Evolutionary conservation across 306 rosid species (phyloP), one percentile per base, ranked within the genome.

Genomic region (Ormosia semicastrata): DNA sequence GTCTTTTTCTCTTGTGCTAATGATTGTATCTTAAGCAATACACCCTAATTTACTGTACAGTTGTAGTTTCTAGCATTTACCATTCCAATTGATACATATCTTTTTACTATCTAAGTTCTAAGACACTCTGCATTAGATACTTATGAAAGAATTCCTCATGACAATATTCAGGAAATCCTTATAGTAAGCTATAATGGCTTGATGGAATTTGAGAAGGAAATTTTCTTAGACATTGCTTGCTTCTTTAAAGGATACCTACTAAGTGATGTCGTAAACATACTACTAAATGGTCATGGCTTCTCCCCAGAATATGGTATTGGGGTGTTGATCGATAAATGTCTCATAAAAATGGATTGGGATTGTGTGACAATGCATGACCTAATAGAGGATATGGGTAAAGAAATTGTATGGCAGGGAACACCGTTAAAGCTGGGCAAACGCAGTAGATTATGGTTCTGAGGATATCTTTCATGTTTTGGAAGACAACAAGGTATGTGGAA

Each of bases 101-200:
- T 29, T 24, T n/a, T 59, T 29, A 29, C 12, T 50, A 50, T 13
- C 56, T 14, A 49, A 49, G 50, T 44, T 50, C 56, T 59, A 29
- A 24, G 37, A 10, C n/a, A 18, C 34, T 50, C 66, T 6, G 41
- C 75, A 17, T 66, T 65, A 52, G 75, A 64, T 39, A 3, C n/a
- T 30, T 66, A 66, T 66, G 50, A 78, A 50, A 52, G 5, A 36
- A 78, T 52, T 78, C 75, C 82, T 37, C 67, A 66, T 53, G 17
- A 78, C 17, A 66, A 56, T 37, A 39, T 73, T 39, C 78, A 15
- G 12, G 29, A 73, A 17, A 73, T 73, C 66, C 8, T 73, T 10
- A 73, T 14, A 53, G 41, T 66, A 43, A 78, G 75, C 5, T 78
- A 66, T 66, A 75, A 66, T 52, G 24, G 57, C 7, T 66, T 66